Conservation (phyloP, 2,329 filamentous ascomycete genomes). For the Sporothrix inflata region DNA sequence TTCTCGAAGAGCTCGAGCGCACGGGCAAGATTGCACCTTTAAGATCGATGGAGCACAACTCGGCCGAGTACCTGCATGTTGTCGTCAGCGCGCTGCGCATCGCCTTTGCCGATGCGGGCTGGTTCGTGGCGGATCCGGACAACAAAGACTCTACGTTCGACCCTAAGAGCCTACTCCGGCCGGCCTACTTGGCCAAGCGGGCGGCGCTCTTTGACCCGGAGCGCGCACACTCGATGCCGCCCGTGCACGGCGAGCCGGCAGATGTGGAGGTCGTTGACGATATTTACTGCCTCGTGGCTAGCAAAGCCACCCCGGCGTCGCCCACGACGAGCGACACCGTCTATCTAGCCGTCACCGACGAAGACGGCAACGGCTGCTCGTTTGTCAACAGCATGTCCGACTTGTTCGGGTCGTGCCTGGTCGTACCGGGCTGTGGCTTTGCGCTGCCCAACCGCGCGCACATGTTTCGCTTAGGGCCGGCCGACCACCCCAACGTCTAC, state of each 20-base stretch:
- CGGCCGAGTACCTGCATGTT: slow-evolving; percentile 75
- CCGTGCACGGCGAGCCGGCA: slow-evolving; percentile 36
- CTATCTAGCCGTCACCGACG: slow-evolving; percentile 85
- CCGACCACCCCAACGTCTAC: slow-evolving; percentile 75
- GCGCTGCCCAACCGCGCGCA: slow-evolving; percentile 87
- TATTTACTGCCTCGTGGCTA: slow-evolving; percentile 12
- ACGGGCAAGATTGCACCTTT: slow-evolving; percentile 74
- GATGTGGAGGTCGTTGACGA: background rate
- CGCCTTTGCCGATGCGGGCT: slow-evolving; percentile 83
- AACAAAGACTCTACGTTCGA: slow-evolving; percentile 43
- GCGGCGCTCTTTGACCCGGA: slow-evolving; percentile 60
- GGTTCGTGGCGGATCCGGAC: slow-evolving; percentile 81
- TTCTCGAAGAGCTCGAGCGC: slow-evolving; percentile 81
- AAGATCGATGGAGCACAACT: slow-evolving; percentile 73
- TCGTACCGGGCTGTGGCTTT: slow-evolving; percentile 86
- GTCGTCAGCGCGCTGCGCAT: slow-evolving; percentile 87
- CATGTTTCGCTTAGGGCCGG: slow-evolving; percentile 71
- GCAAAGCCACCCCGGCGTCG: background rate
- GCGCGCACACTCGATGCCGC: slow-evolving; percentile 64
- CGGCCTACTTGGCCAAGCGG: slow-evolving; percentile 71
- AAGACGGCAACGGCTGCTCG: slow-evolving; percentile 81
- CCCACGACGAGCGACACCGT: slow-evolving; percentile 79
- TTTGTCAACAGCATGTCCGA: slow-evolving; percentile 95
- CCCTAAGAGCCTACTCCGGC: slow-evolving; percentile 59
- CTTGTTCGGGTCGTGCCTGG: slow-evolving; percentile 82